Evolutionary conservation across 768 basidiomycete species (phyloP), one percentile per base, ranked within the genome.

Genomic region (Trametes gibbosa): DNA sequence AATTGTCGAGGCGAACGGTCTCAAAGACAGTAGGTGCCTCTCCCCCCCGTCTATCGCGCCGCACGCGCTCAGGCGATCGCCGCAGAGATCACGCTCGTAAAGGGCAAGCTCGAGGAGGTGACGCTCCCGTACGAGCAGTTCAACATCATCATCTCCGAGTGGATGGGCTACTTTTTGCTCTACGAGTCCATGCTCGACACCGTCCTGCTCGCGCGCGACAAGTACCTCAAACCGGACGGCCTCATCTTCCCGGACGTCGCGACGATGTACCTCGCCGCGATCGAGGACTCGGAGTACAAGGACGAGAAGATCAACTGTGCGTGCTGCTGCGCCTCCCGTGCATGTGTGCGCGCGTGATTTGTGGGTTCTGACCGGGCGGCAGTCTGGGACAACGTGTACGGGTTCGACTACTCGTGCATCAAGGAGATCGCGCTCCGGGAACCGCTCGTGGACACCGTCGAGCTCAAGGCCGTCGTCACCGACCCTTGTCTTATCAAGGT

Each of bases 311-410:
- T 99, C 71, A 95, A 95, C 75, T 99, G 96, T 98, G 71, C 71
- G 91, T 83, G 4, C 55, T 61, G 29, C 50, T 45, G 40, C 46
- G 25, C 35, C n/a, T 6, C 17, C n/a, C n/a, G n/a, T n/a, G n/a
- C n/a, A n/a, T 32, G 9, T 27, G 32, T 29, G 39, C 24, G n/a
- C 40, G 35, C 4, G 34, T 19, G 41, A 35, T 41, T 9, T 35
- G 24, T 16, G 35, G 42, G 24, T 40, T 51, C 24, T 48, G 32
- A 43, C 19, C 1, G 29, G 24, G 47, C 27, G 40, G 24, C 66
- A 98, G 96, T 96, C 80, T 99, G 97, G 97, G 95, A 98, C 69
- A 95, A 98, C 68, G 97, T 99, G 21, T 99, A 99, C 74, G 97
- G 97, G 24, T 98, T 99, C 75, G 95, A 99, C 75, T 99, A 92